phyloP scores from a whole-genome alignment of 371 early-diverging fungal species.

The Circinella umbellata region DNA sequence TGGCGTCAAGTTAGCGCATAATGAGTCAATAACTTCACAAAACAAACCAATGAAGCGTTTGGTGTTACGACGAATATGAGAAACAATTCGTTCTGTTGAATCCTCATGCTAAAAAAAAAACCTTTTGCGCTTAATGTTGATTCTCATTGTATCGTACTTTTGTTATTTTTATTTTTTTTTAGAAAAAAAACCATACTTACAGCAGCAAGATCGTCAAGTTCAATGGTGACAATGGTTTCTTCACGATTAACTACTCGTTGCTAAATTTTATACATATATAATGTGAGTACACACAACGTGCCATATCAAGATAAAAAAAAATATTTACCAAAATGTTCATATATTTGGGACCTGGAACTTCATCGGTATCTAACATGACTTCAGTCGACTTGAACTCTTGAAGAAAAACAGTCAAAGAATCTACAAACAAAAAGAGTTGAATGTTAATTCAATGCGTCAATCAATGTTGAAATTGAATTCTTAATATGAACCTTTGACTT shows the following conservation, averaged over 20 bases:
- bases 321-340: slow-evolving; percentile 36
- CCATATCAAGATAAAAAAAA: neutral
- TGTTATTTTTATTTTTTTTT: neutral
- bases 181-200: slow-evolving; percentile 33
- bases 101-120: slow-evolving; percentile 34
- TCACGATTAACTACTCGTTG: slow-evolving; percentile 67
- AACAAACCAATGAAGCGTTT: slow-evolving; percentile 86
- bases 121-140: too few species aligned
- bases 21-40: slow-evolving; percentile 63
- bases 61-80: slow-evolving; percentile 81
- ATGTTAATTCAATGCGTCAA: neutral
- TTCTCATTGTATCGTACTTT: too few species aligned
- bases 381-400: slow-evolving; percentile 29
- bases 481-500: slow-evolving; percentile 34
- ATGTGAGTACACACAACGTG: too few species aligned
- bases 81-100: slow-evolving; percentile 40
- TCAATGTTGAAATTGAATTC: neutral
- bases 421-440: slow-evolving; percentile 17
- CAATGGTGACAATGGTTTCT: slow-evolving; percentile 56
- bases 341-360: slow-evolving; percentile 32
- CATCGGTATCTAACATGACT: slow-evolving; percentile 21
- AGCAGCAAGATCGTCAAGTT: slow-evolving; percentile 65
- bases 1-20: slow-evolving; percentile 62
- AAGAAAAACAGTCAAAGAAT: slow-evolving; percentile 31
- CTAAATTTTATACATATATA: slow-evolving; percentile 30